A percentile compares a stretch with the other conserved stretches of the same genome.
These are phyloP conservation scores for Alternaria arbusti DNA, from an alignment of 2,329 filamentous ascomycete genomes.

Conservation along the genomic window DNA sequence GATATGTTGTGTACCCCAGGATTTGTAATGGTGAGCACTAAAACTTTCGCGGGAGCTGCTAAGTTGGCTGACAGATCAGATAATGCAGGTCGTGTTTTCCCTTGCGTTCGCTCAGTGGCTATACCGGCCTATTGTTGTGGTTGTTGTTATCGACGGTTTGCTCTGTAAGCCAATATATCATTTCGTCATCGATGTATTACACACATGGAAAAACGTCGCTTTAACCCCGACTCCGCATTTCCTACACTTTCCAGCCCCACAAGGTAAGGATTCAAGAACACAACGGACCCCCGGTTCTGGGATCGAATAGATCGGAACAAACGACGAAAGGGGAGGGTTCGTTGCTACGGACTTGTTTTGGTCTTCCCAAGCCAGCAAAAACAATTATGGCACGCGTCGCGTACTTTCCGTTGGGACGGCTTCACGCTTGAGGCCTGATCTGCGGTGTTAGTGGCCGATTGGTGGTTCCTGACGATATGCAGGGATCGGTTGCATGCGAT, in stretches of 20 bases:
- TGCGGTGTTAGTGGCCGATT: not conserved
- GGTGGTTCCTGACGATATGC: not conserved
- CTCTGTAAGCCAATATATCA: not conserved
- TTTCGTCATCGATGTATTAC: not conserved
- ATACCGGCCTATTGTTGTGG: not conserved
- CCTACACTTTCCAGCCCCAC: not conserved
- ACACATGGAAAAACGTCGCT: not conserved
- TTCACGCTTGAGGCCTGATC: not conserved
- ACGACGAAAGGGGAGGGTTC: not conserved
- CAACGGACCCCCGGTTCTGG: not conserved
- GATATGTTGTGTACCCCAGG: not conserved
- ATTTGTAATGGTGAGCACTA: not conserved
- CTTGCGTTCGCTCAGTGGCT: not conserved
- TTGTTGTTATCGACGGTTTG: not conserved
- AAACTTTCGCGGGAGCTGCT: not conserved
- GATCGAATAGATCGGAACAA: not conserved
- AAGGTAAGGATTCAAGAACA: not conserved
- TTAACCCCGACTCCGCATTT: not conserved
- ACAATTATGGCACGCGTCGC: not conserved
- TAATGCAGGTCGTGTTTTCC: not conserved
- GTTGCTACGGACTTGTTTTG: conserved; percentile 1
- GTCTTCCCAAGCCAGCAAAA: not conserved
- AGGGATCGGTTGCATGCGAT: not conserved
- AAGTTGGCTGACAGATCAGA: not conserved
- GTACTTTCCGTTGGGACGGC: not conserved